Percentiles rank a stretch among this genome's conserved stretches.
These are phyloP conservation scores for Agastache rugosa DNA, from an alignment of 257 asterid genomes.

Conservation along the genomic window DNA sequence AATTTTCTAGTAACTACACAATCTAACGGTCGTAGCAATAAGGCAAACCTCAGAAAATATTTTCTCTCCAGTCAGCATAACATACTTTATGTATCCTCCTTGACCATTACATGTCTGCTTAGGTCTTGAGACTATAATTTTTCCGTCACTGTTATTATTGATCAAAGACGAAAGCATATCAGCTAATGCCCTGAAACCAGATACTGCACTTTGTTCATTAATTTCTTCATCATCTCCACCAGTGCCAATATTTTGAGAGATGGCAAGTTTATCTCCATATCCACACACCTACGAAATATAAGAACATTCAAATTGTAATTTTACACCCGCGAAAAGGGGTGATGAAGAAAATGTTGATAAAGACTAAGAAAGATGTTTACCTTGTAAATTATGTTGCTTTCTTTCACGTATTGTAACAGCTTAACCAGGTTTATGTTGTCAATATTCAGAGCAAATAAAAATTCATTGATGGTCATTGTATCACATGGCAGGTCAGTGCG, in stretches of 20 bases:
- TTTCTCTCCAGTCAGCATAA: constrained; percentile 96
- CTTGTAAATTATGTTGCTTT: constrained; percentile 87
- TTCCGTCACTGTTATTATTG: constrained; percentile 81
- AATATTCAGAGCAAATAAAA: constrained; percentile 81
- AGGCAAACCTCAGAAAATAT: constrained; percentile 86
- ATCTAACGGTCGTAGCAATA: constrained; percentile 24
- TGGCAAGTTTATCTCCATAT: constrained; percentile 70
- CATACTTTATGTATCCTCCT: constrained; percentile 82
- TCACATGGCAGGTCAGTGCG: constrained; percentile 40
- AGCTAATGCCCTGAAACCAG: constrained; percentile 79
- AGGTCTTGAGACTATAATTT: constrained; percentile 69
- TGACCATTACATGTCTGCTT: constrained; percentile 47
- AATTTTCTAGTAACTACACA: background rate
- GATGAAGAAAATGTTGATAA: constrained; percentile 18
- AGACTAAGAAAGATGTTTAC: constrained; percentile 42
- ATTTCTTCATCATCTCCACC: constrained; percentile 43
- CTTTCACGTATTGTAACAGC: constrained; percentile 70
- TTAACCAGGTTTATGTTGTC: constrained; percentile 94
- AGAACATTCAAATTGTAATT: constrained; percentile 28
- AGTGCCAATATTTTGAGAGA: constrained; percentile 44
- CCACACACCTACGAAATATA: constrained; percentile 70
- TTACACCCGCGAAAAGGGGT: constrained; percentile 4
- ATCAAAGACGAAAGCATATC: constrained; percentile 72
- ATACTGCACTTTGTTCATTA: constrained; percentile 68
- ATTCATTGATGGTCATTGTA: constrained; percentile 78